Evolutionary conservation across 148 eudicot species (phyloP).

Genomic region (Cornus suecica): DNA sequence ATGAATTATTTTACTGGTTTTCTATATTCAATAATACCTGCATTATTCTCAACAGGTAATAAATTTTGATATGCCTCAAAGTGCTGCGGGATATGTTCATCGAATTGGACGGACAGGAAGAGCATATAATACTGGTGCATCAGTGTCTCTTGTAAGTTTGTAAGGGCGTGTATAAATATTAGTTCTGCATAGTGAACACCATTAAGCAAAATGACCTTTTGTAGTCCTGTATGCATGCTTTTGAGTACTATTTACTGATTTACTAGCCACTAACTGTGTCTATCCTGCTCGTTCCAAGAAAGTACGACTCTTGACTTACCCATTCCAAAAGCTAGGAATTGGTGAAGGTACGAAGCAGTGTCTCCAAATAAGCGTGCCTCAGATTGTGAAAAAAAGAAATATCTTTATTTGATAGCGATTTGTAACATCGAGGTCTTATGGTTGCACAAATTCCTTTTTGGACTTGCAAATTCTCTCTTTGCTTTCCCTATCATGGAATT

Average conservation of each 20-base stretch:
- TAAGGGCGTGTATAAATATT: not conserved
- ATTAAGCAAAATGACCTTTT: not conserved
- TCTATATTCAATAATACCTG: not conserved
- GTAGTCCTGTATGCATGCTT: not conserved
- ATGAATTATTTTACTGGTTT: not conserved
- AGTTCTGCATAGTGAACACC: not conserved
- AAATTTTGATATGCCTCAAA: conserved; percentile 89
- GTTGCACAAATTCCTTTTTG: not conserved
- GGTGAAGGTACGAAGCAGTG: too few species aligned
- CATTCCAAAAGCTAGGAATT: too few species aligned
- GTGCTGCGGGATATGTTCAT: conserved; percentile 80
- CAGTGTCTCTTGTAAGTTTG: conserved; percentile 81
- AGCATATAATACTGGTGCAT: conserved; percentile 85
- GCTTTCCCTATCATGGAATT: not conserved
- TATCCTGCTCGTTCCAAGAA: too few species aligned
- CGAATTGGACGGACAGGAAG: conserved; percentile 99
- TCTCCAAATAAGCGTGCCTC: too few species aligned
- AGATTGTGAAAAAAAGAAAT: too few species aligned
- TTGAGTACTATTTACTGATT: not conserved
- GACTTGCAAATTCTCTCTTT: not conserved
- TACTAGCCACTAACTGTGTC: not conserved
- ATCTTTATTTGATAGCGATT: not conserved
- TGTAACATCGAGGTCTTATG: not conserved
- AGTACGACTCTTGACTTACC: too few species aligned
- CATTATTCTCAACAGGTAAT: conserved; percentile 52